Evolutionary conservation across 1,284 basidiomycete genomes (phyloP).

Genomic region (Mycena citricolor): DNA sequence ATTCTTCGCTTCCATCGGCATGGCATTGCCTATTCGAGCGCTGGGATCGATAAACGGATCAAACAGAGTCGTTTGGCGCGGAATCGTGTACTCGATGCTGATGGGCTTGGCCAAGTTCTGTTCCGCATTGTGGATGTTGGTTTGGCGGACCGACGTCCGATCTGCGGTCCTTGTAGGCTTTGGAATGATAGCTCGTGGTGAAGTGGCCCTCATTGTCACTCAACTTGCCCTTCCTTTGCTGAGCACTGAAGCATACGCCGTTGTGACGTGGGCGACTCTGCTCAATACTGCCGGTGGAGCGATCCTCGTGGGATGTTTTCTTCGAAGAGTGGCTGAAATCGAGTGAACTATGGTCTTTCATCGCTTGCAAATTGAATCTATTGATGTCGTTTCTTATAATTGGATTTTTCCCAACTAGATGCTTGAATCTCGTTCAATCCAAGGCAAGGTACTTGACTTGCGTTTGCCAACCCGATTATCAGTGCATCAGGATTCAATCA

Average conservation of each 20-base stretch:
- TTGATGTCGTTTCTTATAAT: too few species aligned
- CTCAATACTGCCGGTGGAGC: conserved; percentile 39
- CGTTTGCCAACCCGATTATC: too few species aligned
- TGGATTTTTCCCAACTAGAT: too few species aligned
- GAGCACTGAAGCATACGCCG: conserved; percentile 32
- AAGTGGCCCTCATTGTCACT: conserved; percentile 42
- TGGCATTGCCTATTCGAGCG: conserved; percentile 35
- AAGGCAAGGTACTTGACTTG: too few species aligned
- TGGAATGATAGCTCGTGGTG: conserved; percentile 41
- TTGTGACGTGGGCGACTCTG: conserved; percentile 43
- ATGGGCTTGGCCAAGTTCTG: conserved; percentile 37
- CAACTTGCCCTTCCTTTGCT: conserved; percentile 37
- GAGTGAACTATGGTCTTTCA: too few species aligned
- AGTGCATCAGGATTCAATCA: too few species aligned
- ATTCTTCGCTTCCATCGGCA: conserved; percentile 40
- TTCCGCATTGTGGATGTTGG: conserved; percentile 33
- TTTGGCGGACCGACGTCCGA: conserved; percentile 28
- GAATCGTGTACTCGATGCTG: conserved; percentile 36
- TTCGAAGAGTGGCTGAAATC: too few species aligned
- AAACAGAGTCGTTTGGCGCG: conserved; percentile 37
- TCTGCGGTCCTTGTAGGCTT: conserved; percentile 35
- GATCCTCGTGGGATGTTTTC: conserved; percentile 31
- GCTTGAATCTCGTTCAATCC: too few species aligned
- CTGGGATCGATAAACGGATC: conserved; percentile 34
- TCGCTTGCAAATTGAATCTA: too few species aligned